Base-by-base conservation (phyloP, 2,329 filamentous ascomycete species). In the Botrytis galanthina region DNA sequence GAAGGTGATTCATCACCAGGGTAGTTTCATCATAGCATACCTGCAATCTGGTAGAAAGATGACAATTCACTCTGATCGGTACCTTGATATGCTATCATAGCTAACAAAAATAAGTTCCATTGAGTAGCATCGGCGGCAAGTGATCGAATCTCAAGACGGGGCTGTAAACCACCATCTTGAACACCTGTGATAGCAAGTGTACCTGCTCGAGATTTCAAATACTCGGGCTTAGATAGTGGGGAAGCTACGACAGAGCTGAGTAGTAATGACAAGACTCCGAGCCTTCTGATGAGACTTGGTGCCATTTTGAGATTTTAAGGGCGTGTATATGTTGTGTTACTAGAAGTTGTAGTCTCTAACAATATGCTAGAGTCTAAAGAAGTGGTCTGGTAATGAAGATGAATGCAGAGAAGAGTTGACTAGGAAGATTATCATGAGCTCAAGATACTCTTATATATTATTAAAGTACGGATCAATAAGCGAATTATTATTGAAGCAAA, bases 11-110 rank as follows among this genome's bases (percentile, higher is more conserved):
- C 9, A n/a, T 67, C 22, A 18, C 20, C 5, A 22, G n/a, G 46
- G 9, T 18, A 70, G 20, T 29, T 16, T 4, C 4, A 12, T 37
- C 2, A 18, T 12, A 32, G 60, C 68, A 14, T 81, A 93, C 93
- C 92, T 75, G 91, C 87, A 78, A 97, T 87, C 79, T 93, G 88
- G 82, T 94, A 96, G 85, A 89, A 96, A 64, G 93, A 95, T 46
- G 91, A 84, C 73, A 88, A 84, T 57, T 85, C 84, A 82, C 94
- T 91, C 75, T 90, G 84, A 73, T 87, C 88, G 74, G 84, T 87
- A 83, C 93, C 90, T 84, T 95, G 89, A 83, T 89, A 88, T 48
- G 44, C 35, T 81, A 88, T 89, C 78, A 95, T 85, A 18, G 91
- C 91, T 68, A 95, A 86, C 42, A 97, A 84, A 81, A 91, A 96